Evolutionary conservation across 2,329 filamentous ascomycete genomes (phyloP), one percentile per base, ranked within the genome.

Genomic region (Fusarium ramigenum): DNA sequence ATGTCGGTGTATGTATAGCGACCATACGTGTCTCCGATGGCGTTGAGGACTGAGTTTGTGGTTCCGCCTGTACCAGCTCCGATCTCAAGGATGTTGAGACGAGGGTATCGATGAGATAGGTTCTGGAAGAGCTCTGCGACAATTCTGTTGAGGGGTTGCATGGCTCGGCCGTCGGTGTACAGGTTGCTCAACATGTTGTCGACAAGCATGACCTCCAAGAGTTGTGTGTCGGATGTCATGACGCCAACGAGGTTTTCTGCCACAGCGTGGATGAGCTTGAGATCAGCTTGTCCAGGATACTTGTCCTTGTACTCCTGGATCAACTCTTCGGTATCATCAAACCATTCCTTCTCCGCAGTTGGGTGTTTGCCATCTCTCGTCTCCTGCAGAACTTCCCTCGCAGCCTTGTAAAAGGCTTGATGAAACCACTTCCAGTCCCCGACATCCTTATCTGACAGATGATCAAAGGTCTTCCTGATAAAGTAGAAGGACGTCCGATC

Each of bases 351-450:
- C 23, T 61, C 30, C 1, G 59, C 49, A 10, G 59, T 61, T 18
- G 59, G 49, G 9, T 61, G 59, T 8, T 44, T 61, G 7, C 39
- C 59, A 15, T 61, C 49, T 18, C 40, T 36, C 5, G 59, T 43
- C 19, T 61, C 59, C 14, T 40, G 59, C 0, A 61, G 30, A 23
- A 43, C 34, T 6, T 61, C 59, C 23, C 56, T 61, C 4, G 59
- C 34, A 19, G 59, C 32, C 3, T 56, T 61, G 37, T 61, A 61
- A 7, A 56, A 56, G 9, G 59, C 19, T 30, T 56, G 19, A 9
- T 61, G 59, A 11, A 61, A 61, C 59, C 59, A 61, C 39, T 61
- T 61, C 59, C 49, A 61, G 10, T 21, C 23, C 19, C 44, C 7
- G 1, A 44, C 21, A 3, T 61, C 59, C 7, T 23, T 12, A 2